Conservation (phyloP, 208 protist species). For the Strigomonas culicis region DNA sequence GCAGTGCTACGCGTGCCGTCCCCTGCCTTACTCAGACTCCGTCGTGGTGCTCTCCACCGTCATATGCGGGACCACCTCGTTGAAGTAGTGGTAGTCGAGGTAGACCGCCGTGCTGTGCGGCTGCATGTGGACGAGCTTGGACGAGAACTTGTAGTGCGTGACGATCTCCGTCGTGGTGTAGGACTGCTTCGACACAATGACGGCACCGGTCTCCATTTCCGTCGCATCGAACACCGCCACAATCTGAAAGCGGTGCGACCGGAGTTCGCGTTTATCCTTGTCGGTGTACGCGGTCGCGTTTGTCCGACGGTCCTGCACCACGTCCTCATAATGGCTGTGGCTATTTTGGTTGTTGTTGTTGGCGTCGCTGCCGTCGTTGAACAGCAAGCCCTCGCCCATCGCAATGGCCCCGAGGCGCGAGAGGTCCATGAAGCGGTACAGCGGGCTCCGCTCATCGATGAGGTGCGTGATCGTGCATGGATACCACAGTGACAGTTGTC, state of each 20-base stretch:
- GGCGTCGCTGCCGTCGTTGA: neutral
- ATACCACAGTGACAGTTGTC: slow-evolving; percentile 75
- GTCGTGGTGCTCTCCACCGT: slow-evolving; percentile 54
- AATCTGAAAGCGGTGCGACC: slow-evolving; percentile 52
- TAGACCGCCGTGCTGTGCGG: slow-evolving; percentile 43
- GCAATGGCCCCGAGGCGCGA: slow-evolving; percentile 19
- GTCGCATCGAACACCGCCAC: slow-evolving; percentile 77
- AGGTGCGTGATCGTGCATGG: slow-evolving; percentile 64
- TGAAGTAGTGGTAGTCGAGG: slow-evolving; percentile 86
- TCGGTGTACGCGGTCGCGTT: no score
- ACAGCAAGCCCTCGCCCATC: neutral
- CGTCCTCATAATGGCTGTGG: neutral
- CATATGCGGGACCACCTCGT: slow-evolving; percentile 54
- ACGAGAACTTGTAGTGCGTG: slow-evolving; percentile 71
- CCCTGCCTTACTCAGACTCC: slow-evolving; percentile 31
- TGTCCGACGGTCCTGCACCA: no score
- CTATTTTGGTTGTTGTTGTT: neutral
- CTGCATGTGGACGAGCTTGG: slow-evolving; percentile 64
- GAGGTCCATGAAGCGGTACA: slow-evolving; percentile 58
- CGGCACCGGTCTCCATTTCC: slow-evolving; percentile 70
- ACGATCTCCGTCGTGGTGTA: slow-evolving; percentile 74
- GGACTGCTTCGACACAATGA: slow-evolving; percentile 67
- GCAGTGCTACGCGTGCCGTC: slow-evolving; percentile 5
- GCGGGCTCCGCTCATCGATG: slow-evolving; percentile 73
- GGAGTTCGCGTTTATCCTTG: neutral